These are phyloP conservation scores for Eucalyptus guilfoylei DNA, from an alignment of 345 rosid species.

Conservation along the genomic window DNA sequence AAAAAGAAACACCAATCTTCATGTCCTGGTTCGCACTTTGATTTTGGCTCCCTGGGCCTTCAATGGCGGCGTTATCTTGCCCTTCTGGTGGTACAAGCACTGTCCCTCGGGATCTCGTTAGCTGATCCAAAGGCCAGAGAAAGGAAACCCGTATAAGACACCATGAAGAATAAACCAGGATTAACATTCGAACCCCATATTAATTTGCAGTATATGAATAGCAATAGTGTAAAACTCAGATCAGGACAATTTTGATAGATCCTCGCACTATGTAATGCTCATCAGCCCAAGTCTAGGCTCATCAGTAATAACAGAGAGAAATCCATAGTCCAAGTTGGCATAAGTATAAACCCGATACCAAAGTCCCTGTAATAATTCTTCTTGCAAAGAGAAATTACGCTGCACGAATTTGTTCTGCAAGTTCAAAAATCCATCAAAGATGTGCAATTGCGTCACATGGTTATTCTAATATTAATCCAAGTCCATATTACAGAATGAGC, in stretches of 20 bases:
- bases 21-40: neutral
- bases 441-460: neutral
- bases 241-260: neutral
- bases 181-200: neutral
- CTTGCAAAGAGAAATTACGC: constrained; percentile 23
- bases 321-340: neutral
- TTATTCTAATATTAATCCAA: neutral
- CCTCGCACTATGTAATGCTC: neutral
- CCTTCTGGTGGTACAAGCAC: neutral
- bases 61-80: neutral
- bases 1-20: constrained; percentile 2
- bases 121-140: neutral
- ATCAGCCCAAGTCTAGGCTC: neutral
- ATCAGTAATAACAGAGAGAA: neutral
- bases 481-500: neutral
- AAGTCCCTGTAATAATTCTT: constrained; percentile 6
- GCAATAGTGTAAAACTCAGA: neutral
- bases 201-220: neutral
- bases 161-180: neutral
- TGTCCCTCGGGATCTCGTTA: neutral
- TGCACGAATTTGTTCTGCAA: constrained; percentile 27
- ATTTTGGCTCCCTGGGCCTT: constrained; percentile 3
- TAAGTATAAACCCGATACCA: constrained; percentile 14
- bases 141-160: neutral
- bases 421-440: neutral